Conservation (phyloP, 1,284 basidiomycete species). For the Anthracocystis setariae region DNA sequence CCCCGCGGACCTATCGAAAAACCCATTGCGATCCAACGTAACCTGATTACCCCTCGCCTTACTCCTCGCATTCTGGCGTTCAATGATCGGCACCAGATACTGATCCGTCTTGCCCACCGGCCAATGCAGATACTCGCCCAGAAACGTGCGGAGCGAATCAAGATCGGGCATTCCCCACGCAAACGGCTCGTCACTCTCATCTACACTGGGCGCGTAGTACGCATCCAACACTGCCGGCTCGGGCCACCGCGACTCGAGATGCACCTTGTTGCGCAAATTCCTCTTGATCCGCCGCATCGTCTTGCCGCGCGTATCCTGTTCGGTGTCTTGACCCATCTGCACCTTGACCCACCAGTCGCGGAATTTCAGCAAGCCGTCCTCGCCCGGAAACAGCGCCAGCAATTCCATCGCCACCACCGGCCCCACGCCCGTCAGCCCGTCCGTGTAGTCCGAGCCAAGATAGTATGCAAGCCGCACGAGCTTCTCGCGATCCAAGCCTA, state of each 20-base stretch:
- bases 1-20: constrained; percentile 71
- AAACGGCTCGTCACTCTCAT: constrained; percentile 91
- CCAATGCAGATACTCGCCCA: constrained; percentile 89
- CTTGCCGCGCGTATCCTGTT: constrained; percentile 73
- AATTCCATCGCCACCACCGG: constrained; percentile 94
- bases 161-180: constrained; percentile 97
- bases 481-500: constrained; percentile 85
- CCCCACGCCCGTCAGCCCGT: constrained; percentile 93
- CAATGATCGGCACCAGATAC: constrained; percentile 89
- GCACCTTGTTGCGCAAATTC: constrained; percentile 72
- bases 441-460: constrained; percentile 94
- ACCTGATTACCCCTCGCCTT: constrained; percentile 69
- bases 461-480: constrained; percentile 91
- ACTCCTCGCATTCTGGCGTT: constrained; percentile 70
- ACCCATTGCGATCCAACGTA: constrained; percentile 71
- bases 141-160: constrained; percentile 77
- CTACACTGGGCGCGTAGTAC: constrained; percentile 89
- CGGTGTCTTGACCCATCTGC: constrained; percentile 85
- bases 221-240: constrained; percentile 85
- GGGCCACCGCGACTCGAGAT: constrained; percentile 84
- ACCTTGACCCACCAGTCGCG: constrained; percentile 94
- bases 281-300: constrained; percentile 63
- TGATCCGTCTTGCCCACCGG: constrained; percentile 86
- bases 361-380: constrained; percentile 84
- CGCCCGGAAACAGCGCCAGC: constrained; percentile 51